Evolutionary conservation across 768 basidiomycete species (phyloP), one percentile per base, ranked within the genome.

Genomic region (Suillus hirtellus): DNA sequence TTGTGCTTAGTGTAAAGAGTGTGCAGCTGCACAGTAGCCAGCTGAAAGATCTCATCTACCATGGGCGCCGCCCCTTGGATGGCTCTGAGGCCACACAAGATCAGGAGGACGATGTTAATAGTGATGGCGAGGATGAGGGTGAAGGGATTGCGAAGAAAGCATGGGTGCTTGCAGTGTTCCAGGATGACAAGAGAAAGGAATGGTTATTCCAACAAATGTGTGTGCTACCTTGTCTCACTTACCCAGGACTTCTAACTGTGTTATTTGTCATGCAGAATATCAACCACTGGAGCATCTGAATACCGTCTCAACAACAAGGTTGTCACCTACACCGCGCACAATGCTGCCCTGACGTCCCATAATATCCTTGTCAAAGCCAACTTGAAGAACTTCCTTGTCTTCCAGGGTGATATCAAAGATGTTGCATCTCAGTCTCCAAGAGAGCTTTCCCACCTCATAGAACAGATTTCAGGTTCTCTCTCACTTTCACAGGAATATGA

Each of bases 331-430:
- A 83, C 89, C 12, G 86, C 86, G 1, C 99, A 99, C 81, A 97
- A 97, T 64, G 81, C 88, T 5, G 91, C 93, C 14, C 89, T 99
- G 31, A 83, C 91, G 62, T 80, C 83, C 8, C 95, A 97, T 69
- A 97, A 98, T 70, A 93, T 99, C 71, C 91, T 99, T 53, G 95
- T 99, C 71, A 98, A 97, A 78, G 97, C 97, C 14, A 98, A 98
- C 24, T 24, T 24, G 24, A 24, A 24, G 80, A 99, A 99, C 79
- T 99, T 99, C 71, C 89, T 99, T 60, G 97, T 99, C 12, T 99
- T 99, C 79, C 97, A 99, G 72, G 97, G 97, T 59, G 97, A 99
- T 72, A 96, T 99, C 38, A 97, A 99, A 77, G 93, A 94, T 2
- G 93, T 99, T 38, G 97, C 97, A 0, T 92, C 93, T 2, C 97